phyloP scores from a whole-genome alignment of 1,284 basidiomycete species.

The Ganoderma meredithae region DNA sequence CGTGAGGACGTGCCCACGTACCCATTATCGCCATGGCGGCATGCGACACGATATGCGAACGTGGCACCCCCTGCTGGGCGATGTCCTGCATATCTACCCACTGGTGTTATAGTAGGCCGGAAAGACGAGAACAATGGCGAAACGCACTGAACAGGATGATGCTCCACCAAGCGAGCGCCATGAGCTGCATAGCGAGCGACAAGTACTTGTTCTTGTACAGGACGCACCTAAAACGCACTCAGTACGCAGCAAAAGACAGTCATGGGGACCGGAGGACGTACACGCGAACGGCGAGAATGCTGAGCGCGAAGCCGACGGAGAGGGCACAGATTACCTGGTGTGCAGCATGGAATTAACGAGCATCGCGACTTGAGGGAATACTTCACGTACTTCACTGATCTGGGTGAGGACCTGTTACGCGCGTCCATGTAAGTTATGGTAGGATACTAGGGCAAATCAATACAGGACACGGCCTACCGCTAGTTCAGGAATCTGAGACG shows the following conservation, averaged over 20 bases:
- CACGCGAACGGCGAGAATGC: constrained; percentile 11
- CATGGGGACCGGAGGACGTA: neutral
- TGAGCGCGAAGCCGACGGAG: constrained; percentile 9
- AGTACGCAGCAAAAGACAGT: neutral
- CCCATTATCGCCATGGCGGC: neutral
- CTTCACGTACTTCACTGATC: constrained; percentile 8
- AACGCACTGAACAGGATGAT: neutral
- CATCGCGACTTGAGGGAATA: neutral
- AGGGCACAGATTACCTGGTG: constrained; percentile 9
- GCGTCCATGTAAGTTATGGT: neutral
- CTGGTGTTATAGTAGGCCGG: neutral
- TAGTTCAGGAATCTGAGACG: neutral
- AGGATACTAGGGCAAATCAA: neutral
- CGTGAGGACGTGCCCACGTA: neutral
- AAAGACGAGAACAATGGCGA: neutral
- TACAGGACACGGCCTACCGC: constrained; percentile 10
- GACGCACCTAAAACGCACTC: neutral
- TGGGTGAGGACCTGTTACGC: constrained; percentile 13
- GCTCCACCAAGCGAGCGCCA: neutral
- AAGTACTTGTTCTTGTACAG: constrained; percentile 9
- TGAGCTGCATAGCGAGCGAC: neutral
- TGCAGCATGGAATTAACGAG: neutral
- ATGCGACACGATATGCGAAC: neutral
- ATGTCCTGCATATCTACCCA: neutral
- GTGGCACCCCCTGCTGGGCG: too few species aligned